These are phyloP conservation scores for Incumbomyces lentus DNA, from an alignment of 2,329 filamentous ascomycete genomes.

Conservation along the genomic window DNA sequence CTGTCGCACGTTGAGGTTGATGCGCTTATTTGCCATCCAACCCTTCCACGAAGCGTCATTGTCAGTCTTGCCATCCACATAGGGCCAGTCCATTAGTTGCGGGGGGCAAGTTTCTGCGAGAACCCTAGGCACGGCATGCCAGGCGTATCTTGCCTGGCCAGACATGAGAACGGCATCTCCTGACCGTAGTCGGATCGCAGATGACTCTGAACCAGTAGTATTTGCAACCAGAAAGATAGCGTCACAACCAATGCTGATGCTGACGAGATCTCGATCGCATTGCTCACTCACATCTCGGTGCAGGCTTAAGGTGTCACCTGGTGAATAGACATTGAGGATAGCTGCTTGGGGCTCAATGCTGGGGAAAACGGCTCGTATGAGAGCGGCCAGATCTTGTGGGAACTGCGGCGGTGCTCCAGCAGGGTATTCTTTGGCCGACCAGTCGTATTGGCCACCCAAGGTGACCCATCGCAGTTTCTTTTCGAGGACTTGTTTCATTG, in stretches of 20 bases:
- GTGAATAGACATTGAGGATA: constrained; percentile 86
- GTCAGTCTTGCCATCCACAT: constrained; percentile 27
- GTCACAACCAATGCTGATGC: constrained; percentile 82
- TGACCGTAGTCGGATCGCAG: constrained; percentile 57
- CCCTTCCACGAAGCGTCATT: constrained; percentile 57
- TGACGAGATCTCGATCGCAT: constrained; percentile 66
- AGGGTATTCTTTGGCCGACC: constrained; percentile 79
- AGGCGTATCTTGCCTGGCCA: constrained; percentile 69
- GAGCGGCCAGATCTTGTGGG: constrained; percentile 57
- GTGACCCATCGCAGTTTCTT: constrained; percentile 88
- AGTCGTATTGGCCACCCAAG: constrained; percentile 91
- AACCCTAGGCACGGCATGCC: constrained; percentile 91
- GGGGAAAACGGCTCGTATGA: constrained; percentile 64
- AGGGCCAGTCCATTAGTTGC: constrained; percentile 65
- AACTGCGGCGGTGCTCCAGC: constrained; percentile 57
- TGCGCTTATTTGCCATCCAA: constrained; percentile 79
- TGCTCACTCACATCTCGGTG: constrained; percentile 90
- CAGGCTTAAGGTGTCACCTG: constrained; percentile 81
- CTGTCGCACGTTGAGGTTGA: constrained; percentile 88
- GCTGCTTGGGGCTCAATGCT: constrained; percentile 73
- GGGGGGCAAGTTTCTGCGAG: constrained; percentile 66
- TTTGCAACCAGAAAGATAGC: constrained; percentile 76
- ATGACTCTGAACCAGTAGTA: constrained; percentile 36
- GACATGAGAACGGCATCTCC: constrained; percentile 91
- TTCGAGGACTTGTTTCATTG: constrained; percentile 58